Evolutionary conservation across 1,284 basidiomycete species (phyloP).

Genomic region (Polyporus tsugae): DNA sequence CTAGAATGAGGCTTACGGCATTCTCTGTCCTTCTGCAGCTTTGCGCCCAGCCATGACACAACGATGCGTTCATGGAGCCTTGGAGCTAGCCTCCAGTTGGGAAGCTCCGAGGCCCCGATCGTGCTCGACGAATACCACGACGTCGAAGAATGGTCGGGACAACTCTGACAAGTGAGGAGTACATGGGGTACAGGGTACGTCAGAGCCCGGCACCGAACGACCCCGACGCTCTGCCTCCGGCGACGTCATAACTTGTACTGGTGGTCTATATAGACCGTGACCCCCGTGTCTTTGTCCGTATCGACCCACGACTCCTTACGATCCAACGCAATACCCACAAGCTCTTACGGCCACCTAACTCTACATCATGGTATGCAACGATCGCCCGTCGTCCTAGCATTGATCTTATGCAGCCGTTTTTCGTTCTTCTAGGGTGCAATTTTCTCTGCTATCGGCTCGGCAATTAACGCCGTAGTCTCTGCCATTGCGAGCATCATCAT

Average conservation of each 20-base stretch:
- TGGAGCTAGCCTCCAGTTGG: neutral
- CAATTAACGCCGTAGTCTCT: conserved; percentile 62
- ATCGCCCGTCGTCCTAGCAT: neutral
- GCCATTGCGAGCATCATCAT: conserved; percentile 65
- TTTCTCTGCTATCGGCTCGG: conserved; percentile 66
- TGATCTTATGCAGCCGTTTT: neutral
- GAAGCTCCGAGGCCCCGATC: neutral
- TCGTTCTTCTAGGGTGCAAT: conserved; percentile 57
- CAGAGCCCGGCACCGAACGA: neutral
- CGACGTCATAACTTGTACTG: conserved; percentile 27
- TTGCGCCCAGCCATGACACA: conserved; percentile 1
- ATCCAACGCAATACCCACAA: neutral
- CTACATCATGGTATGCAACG: conserved; percentile 26
- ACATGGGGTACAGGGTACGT: conserved; percentile 13
- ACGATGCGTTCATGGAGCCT: conserved; percentile 13
- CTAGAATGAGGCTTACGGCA: neutral
- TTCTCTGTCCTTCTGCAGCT: neutral
- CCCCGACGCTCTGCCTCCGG: conserved; percentile 5
- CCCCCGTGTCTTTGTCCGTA: neutral
- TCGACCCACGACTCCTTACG: neutral
- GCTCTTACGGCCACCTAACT: neutral
- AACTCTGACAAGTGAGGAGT: neutral
- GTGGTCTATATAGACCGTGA: conserved; percentile 22
- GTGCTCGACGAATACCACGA: neutral
- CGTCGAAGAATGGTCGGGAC: neutral